Percentiles rank a stretch among this genome's conserved stretches.
Evolutionary conservation across 2,329 filamentous ascomycete species (phyloP).

Genomic region (Apiospora koreana): DNA sequence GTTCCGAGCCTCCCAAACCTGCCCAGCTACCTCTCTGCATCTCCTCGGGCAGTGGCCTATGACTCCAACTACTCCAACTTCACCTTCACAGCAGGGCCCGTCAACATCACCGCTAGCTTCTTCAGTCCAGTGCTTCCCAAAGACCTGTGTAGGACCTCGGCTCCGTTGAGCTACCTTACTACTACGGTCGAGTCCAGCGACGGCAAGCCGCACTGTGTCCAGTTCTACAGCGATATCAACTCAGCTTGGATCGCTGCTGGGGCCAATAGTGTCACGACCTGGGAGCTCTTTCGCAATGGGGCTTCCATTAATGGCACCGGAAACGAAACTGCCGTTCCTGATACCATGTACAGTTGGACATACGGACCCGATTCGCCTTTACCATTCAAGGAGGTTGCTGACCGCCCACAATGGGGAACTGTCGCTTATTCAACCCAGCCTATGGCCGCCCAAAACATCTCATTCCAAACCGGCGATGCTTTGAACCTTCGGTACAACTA

Average conservation of each 20-base stretch:
- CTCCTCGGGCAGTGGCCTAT: slow-evolving; percentile 41
- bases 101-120: slow-evolving; percentile 50
- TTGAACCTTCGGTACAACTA: slow-evolving; percentile 58
- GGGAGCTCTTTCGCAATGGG: slow-evolving; percentile 58
- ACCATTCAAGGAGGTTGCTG: slow-evolving; percentile 64
- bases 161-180: slow-evolving; percentile 77
- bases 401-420: slow-evolving; percentile 66
- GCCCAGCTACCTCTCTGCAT: slow-evolving; percentile 35
- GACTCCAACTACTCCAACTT: slow-evolving; percentile 50
- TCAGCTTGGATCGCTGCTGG: slow-evolving; percentile 80
- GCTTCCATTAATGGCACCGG: slow-evolving; percentile 34
- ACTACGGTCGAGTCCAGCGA: slow-evolving; percentile 62
- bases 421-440: slow-evolving; percentile 62
- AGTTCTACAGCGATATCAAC: slow-evolving; percentile 67
- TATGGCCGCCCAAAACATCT: slow-evolving; percentile 20
- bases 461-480: slow-evolving; percentile 25
- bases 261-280: slow-evolving; percentile 64
- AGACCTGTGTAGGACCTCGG: slow-evolving; percentile 74
- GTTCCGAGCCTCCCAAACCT: slow-evolving; percentile 39
- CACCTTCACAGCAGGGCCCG: slow-evolving; percentile 37
- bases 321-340: slow-evolving; percentile 58
- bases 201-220: slow-evolving; percentile 52
- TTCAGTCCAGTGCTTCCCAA: slow-evolving; percentile 78
- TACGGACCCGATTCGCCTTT: slow-evolving; percentile 72
- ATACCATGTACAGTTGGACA: slow-evolving; percentile 63